Evolutionary conservation across 2,329 filamentous ascomycete species (phyloP).

Genomic region (Apiospora arundinis): DNA sequence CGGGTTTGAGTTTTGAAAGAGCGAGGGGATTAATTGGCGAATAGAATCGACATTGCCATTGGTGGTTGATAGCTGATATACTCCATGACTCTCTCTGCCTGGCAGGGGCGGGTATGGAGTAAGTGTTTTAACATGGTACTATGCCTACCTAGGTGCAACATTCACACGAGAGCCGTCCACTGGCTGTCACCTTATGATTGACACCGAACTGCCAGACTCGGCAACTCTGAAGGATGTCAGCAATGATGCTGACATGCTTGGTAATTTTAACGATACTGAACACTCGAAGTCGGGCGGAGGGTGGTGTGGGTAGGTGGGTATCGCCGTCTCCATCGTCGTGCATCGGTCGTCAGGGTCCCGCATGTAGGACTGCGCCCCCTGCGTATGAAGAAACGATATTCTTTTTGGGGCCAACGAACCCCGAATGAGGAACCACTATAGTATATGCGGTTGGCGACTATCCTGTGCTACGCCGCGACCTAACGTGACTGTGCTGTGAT

Average conservation of each 20-base stretch:
- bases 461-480: slow-evolving; percentile 14
- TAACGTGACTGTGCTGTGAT: slow-evolving; percentile 9
- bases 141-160: background rate
- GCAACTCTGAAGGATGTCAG: background rate
- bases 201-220: background rate
- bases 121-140: background rate
- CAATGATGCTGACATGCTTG: background rate
- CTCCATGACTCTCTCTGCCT: background rate
- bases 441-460: background rate
- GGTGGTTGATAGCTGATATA: background rate
- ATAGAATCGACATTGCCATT: background rate
- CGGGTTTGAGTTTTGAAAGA: background rate
- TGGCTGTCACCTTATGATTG: background rate
- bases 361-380: background rate
- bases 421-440: background rate
- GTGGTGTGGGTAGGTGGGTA: slow-evolving; percentile 19
- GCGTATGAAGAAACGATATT: background rate
- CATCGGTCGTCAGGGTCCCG: background rate
- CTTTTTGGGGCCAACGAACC: no score
- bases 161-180: background rate
- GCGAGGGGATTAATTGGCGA: background rate
- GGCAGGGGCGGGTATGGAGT: background rate
- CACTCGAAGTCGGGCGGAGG: background rate
- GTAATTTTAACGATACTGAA: background rate
- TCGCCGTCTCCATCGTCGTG: slow-evolving; percentile 23